Evolutionary conservation across 2,329 filamentous ascomycete species (phyloP).

Genomic region (Fonsecaea pedrosoi): DNA sequence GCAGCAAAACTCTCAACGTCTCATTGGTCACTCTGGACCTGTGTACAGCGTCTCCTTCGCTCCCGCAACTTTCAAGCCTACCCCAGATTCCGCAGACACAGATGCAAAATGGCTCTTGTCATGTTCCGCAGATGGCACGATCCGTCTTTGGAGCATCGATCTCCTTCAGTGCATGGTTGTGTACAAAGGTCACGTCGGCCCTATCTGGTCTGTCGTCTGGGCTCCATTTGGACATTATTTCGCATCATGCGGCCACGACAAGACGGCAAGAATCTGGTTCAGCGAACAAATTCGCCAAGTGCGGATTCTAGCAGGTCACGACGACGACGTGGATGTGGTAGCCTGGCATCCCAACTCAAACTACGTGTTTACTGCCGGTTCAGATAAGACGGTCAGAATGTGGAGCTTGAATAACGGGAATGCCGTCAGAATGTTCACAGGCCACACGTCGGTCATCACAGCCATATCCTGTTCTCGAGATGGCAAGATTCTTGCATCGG

Average conservation of each 20-base stretch:
- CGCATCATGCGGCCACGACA: constrained; percentile 83
- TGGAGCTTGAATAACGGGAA: constrained; percentile 90
- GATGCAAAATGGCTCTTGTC: constrained; percentile 79
- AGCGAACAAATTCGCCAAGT: constrained; percentile 91
- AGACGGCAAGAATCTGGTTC: constrained; percentile 87
- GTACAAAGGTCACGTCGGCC: constrained; percentile 90
- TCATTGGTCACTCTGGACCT: constrained; percentile 87
- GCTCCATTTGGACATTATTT: constrained; percentile 97
- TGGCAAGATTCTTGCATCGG: constrained; percentile 89
- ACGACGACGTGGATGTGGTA: constrained; percentile 89
- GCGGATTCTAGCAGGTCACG: constrained; percentile 88
- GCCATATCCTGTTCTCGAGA: constrained; percentile 84
- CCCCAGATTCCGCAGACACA: constrained; percentile 50
- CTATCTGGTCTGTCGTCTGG: constrained; percentile 87
- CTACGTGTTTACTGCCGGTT: constrained; percentile 91
- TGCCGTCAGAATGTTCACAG: constrained; percentile 88
- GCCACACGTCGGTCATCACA: constrained; percentile 86
- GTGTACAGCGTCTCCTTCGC: constrained; percentile 92
- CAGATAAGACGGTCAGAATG: constrained; percentile 95
- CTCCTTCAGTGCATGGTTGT: constrained; percentile 90
- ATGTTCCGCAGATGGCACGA: constrained; percentile 81
- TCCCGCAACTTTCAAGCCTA: constrained; percentile 64
- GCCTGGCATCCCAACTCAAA: constrained; percentile 93
- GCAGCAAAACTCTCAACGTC: constrained; percentile 73
- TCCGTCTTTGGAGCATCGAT: constrained; percentile 92